phyloP scores from a whole-genome alignment of 768 basidiomycete species.

The Pleurotus tuoliensis region DNA sequence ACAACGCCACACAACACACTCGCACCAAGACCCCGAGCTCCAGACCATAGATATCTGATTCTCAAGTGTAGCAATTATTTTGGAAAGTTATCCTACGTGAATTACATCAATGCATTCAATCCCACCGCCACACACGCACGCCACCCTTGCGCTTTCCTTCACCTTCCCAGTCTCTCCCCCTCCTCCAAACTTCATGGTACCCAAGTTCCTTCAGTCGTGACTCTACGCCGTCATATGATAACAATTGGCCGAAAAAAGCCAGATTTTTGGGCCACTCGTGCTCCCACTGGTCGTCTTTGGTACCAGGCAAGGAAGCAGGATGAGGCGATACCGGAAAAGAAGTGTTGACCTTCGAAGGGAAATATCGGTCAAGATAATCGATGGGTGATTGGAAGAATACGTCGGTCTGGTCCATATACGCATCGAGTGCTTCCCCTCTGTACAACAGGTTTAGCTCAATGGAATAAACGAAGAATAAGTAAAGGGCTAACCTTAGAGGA shows the following conservation, averaged over 20 bases:
- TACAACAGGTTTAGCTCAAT: constrained; percentile 9
- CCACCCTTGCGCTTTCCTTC: constrained; percentile 68
- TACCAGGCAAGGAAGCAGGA: constrained; percentile 48
- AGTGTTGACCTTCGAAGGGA: constrained; percentile 60
- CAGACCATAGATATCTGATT: no score
- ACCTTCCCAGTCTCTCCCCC: constrained; percentile 71
- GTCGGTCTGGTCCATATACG: constrained; percentile 78
- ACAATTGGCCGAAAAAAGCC: constrained; percentile 78
- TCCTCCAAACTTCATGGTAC: constrained; percentile 62
- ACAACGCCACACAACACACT: not conserved
- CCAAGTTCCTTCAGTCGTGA: constrained; percentile 46
- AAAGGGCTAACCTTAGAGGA: constrained; percentile 65
- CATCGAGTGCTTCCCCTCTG: constrained; percentile 47
- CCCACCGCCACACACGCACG: constrained; percentile 65
- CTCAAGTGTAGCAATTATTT: no score
- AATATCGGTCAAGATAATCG: constrained; percentile 59
- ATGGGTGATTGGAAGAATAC: constrained; percentile 75
- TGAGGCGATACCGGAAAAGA: constrained; percentile 61
- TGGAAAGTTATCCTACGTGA: no score
- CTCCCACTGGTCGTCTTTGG: constrained; percentile 43
- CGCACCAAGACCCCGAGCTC: no score
- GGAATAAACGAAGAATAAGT: not conserved
- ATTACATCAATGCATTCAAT: not conserved
- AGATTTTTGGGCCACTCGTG: constrained; percentile 84
- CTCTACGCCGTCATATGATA: constrained; percentile 48